Evolutionary conservation across 2,329 filamentous ascomycete species (phyloP).

Genomic region (Venturiaceae sp.): DNA sequence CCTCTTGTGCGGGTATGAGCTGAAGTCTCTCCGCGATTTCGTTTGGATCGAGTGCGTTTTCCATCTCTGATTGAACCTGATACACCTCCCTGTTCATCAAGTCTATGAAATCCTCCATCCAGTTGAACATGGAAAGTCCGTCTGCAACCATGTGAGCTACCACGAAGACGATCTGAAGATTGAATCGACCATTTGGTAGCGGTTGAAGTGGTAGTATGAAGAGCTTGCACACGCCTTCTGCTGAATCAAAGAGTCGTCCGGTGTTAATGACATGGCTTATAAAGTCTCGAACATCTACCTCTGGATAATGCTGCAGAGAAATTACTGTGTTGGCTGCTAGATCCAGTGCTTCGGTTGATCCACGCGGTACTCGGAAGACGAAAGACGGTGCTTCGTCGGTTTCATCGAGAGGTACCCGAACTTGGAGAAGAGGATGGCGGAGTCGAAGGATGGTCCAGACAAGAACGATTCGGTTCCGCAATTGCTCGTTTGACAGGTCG

Average conservation of each 20-base stretch:
- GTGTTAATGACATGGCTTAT: conserved; percentile 32
- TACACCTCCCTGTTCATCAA: conserved; percentile 21
- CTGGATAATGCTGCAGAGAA: conserved; percentile 23
- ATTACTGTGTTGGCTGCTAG: conserved; percentile 20
- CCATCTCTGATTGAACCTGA: conserved; percentile 1
- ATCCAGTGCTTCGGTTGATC: conserved; percentile 19
- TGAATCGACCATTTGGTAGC: conserved; percentile 16
- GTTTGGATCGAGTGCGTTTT: conserved; percentile 10
- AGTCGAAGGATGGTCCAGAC: conserved; percentile 30
- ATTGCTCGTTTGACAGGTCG: conserved; percentile 17
- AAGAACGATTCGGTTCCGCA: conserved; percentile 24
- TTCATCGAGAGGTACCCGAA: conserved; percentile 16
- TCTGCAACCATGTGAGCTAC: conserved; percentile 37
- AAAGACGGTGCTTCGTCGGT: conserved; percentile 16
- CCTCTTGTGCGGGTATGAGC: conserved; percentile 31
- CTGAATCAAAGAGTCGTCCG: conserved; percentile 27
- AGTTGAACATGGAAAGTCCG: conserved; percentile 30
- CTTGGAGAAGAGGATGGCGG: conserved; percentile 28
- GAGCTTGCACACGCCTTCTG: conserved; percentile 25
- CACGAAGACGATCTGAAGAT: conserved; percentile 26
- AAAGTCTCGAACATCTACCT: conserved; percentile 26
- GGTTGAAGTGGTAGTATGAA: conserved; percentile 26
- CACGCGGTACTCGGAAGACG: conserved; percentile 21
- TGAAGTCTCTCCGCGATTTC: conserved; percentile 5
- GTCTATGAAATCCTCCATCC: conserved; percentile 30